Percentiles rank a stretch among this genome's conserved stretches.
phyloP scores from a whole-genome alignment of 306 rosid species.

The Rubus parviflorus region DNA sequence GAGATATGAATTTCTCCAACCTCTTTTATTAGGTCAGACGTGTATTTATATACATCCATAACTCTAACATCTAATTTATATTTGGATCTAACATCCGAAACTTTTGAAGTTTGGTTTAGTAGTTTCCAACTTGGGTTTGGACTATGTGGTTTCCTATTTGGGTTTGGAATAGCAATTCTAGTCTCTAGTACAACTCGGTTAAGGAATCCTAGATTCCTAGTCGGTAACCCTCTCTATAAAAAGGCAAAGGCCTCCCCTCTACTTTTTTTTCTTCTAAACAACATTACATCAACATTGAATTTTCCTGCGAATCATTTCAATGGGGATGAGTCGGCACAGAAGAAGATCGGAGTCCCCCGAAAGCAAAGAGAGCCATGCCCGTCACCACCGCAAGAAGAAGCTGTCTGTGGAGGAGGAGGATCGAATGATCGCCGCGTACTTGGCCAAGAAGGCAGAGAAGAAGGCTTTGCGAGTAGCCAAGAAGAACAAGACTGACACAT shows the following conservation, averaged over 20 bases:
- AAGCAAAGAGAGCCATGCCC: neutral
- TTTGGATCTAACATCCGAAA: no score
- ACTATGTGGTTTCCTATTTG: neutral
- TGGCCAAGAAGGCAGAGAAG: constrained; percentile 9
- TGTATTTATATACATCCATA: no score
- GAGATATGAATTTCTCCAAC: neutral
- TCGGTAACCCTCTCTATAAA: neutral
- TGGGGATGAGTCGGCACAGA: neutral
- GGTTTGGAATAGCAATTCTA: neutral
- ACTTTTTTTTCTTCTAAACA: neutral
- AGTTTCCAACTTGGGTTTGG: neutral
- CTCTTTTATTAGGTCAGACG: neutral
- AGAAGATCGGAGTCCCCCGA: neutral
- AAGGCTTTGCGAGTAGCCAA: neutral
- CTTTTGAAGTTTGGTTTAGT: no score
- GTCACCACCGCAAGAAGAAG: neutral
- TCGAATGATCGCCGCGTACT: neutral
- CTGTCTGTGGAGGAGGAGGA: neutral
- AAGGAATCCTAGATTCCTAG: neutral
- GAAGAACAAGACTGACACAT: constrained; percentile 15
- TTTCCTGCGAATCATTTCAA: no score
- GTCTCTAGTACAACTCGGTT: neutral
- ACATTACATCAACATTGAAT: neutral
- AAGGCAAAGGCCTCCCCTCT: neutral
- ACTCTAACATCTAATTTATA: no score